Base-by-base conservation (phyloP, 2,329 filamentous ascomycete genomes). In the Fusarium verticillioides region DNA sequence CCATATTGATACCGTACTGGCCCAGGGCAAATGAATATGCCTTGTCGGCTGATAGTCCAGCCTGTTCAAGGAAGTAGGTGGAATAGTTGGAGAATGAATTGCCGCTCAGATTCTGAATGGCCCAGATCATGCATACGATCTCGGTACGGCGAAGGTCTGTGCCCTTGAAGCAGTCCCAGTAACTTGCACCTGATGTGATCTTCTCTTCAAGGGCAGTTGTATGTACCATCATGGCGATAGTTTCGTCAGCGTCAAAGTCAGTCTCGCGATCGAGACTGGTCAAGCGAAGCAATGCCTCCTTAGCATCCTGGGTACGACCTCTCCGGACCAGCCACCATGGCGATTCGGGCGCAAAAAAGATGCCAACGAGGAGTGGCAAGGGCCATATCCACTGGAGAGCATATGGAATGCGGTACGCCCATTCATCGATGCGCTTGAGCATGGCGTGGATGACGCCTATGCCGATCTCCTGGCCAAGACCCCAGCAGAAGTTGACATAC, bases 151-250 rank as follows among this genome's bases (percentile, higher is more conserved):
- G 92, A 53, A 92, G 85, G 79, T 97, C 92, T 18, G 89, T 88
- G 16, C 94, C 94, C 80, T 88, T 91, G 87, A 97, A 97, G 83
- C 94, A 97, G 81, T 97, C 94, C 76, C 89, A 82, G 81, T 96
- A 97, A 60, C 87, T 91, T 10, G 93, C 90, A 36, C 94, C 94
- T 11, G 85, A 84, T 8, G 93, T 95, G 60, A 94, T 93, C 81
- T 89, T 87, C 78, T 93, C 88, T 80, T 97, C 95, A 16, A 97
- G 85, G 0, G 92, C 92, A 1, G 93, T 95, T 1, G 94, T 97
- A 79, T 97, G 94, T 3, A 94, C 90, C 93, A 97, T 97, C 94
- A 97, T 97, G 77, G 93, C 91, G 56, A 97, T 87, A 0, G 94
- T 96, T 83, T 96, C 94, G 70, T 97, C 93, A 16, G 93, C 89